Conservation (phyloP, 768 basidiomycete species). For the Boletus fagicola region DNA sequence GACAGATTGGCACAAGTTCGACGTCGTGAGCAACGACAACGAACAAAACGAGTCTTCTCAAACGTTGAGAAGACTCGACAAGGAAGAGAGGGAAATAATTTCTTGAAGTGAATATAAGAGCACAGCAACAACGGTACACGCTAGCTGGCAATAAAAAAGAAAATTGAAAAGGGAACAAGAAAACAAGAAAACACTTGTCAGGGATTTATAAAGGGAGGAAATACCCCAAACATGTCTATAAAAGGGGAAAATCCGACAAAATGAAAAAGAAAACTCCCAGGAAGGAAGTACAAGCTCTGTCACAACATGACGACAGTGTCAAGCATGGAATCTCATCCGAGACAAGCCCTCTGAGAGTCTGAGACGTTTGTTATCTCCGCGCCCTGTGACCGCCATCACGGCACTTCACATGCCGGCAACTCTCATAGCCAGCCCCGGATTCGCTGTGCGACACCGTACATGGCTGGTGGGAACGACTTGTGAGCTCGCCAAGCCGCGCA, state of each 20-base stretch:
- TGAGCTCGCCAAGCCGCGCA: neutral
- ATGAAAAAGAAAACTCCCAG: constrained; percentile 11
- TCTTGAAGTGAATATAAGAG: constrained; percentile 35
- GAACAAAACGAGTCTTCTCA: constrained; percentile 24
- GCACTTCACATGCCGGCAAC: constrained; percentile 22
- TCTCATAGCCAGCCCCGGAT: constrained; percentile 11
- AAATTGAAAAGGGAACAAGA: neutral
- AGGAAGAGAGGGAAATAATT: constrained; percentile 23
- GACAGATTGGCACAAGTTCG: constrained; percentile 12
- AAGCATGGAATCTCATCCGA: constrained; percentile 24
- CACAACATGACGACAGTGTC: constrained; percentile 23
- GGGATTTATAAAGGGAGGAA: neutral
- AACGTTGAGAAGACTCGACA: constrained; percentile 23
- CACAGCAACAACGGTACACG: constrained; percentile 23
- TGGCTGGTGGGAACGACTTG: constrained; percentile 2
- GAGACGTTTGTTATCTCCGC: constrained; percentile 22
- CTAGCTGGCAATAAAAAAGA: constrained; percentile 14
- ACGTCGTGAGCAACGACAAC: constrained; percentile 26
- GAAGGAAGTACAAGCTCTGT: constrained; percentile 10
- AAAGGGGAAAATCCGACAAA: constrained; percentile 5
- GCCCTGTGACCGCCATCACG: constrained; percentile 13
- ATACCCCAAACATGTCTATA: constrained; percentile 18
- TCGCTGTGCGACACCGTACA: neutral
- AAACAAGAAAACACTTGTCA: constrained; percentile 6
- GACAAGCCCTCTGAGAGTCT: constrained; percentile 20